Conservation (phyloP, 129 eudicot genomes). For the sunflower (Helianthus annuus) region HanXRQr2.0-SUNRISE NC_035447.2:147537937-147538436, state of each 20-base stretch:
- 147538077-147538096: constrained; percentile 31
- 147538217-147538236: constrained; percentile 79
- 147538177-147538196: constrained; percentile 82
- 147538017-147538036: constrained; percentile 95
- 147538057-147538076: background rate
- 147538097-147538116: constrained; percentile 67
- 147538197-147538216: constrained; percentile 85
- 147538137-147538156: constrained; percentile 85
- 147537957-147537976: constrained; percentile 11
- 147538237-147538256: constrained; percentile 88
- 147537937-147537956: constrained; percentile 16
- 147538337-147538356: constrained; percentile 86
- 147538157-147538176: constrained; percentile 88
- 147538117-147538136: constrained; percentile 89
- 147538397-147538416: background rate
- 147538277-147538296: constrained; percentile 86
- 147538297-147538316: constrained; percentile 87
- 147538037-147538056: background rate
- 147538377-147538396: background rate
- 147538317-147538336: constrained; percentile 84
- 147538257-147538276: constrained; percentile 88
- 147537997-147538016: constrained; percentile 89
- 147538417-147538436: constrained; percentile 5
- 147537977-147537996: constrained; percentile 33
- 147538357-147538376: constrained; percentile 82